Evolutionary conservation across 1,284 basidiomycete genomes (phyloP), one percentile per base, ranked within the genome.

Genomic region (Trametes pubescens): DNA sequence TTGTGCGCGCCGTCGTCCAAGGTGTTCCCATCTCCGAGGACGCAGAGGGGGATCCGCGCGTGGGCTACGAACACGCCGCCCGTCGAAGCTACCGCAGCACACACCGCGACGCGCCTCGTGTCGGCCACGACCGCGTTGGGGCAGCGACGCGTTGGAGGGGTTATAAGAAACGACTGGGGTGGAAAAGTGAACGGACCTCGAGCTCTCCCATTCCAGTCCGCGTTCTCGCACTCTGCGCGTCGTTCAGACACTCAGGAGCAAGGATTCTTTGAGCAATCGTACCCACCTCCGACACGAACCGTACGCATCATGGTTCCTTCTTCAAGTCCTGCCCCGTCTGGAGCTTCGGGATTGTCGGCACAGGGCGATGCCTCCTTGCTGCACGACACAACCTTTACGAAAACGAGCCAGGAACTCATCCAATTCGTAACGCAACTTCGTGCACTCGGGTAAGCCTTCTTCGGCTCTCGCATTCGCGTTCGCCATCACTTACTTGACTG

Each of bases 311-410:
- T 54, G 52, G 37, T 34, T 3, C 52, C 51, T 7, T 52, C 51
- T 4, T n/a, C 18, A 4, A 32, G 29, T 22, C 34, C 51, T 38
- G 34, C 14, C 34, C 6, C 51, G 5, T 22, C 32, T 49, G 47
- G 7, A 14, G 9, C 13, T 2, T 29, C 48, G 26, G 29, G 26
- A 14, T 18, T 16, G 48, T n/a, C 14, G 34, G 51, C 5, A n/a
- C 38, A 32, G n/a, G 11, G 11, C 38, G 16, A 22, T 11, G 4
- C 44, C 10, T 35, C 46, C n/a, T 44, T 69, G 65, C 35, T 53
- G 61, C 21, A 38, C 49, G 40, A 63, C 71, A 35, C 63, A 59
- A 3, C 66, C 64, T 46, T 69, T 69, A 34, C 51, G 7, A 66
- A 59, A 51, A 59, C 64, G 34, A 62, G 53, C 16, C 59, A 66